Evolutionary conservation across 305 asterid species (phyloP).

Genomic region (Fraxinus sp.): DNA sequence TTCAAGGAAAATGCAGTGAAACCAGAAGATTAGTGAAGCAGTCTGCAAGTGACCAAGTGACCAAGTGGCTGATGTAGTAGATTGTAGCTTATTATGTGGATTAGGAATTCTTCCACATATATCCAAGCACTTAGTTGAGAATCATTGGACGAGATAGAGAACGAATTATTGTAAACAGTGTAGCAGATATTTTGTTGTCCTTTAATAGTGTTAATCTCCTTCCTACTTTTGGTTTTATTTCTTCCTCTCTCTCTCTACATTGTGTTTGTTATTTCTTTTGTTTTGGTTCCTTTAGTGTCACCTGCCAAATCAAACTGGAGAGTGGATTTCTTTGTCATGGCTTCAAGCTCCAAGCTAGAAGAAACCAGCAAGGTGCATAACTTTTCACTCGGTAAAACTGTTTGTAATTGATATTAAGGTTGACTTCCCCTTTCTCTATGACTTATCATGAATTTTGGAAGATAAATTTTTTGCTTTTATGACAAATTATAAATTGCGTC

Average conservation of each 20-base stretch:
- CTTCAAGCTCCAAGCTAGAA: not conserved
- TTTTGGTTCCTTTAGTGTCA: constrained; percentile 24
- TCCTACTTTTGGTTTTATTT: not conserved
- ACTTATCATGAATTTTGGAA: not conserved
- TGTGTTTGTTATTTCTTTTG: constrained; percentile 17
- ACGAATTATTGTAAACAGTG: constrained; percentile 23
- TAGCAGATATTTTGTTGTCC: constrained; percentile 31
- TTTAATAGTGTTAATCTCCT: constrained; percentile 13
- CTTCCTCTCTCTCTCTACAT: constrained; percentile 15
- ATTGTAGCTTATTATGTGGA: constrained; percentile 31
- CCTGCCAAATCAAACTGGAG: constrained; percentile 16
- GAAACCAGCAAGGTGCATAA: constrained; percentile 26
- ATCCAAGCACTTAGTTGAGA: constrained; percentile 26
- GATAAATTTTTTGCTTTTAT: not conserved
- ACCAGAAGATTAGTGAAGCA: constrained; percentile 45
- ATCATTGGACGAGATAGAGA: constrained; percentile 28
- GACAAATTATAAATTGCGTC: not conserved
- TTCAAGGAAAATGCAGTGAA: constrained; percentile 64
- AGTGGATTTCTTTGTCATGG: constrained; percentile 14
- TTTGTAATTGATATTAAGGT: constrained; percentile 1
- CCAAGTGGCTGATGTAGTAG: constrained; percentile 20
- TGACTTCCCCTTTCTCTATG: not conserved
- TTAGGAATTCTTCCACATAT: constrained; percentile 29
- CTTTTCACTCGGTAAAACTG: constrained; percentile 18
- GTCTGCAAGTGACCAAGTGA: constrained; percentile 25